phyloP scores from a whole-genome alignment of 176 grass and related monocot species.

The Zoysia pacifica region DNA sequence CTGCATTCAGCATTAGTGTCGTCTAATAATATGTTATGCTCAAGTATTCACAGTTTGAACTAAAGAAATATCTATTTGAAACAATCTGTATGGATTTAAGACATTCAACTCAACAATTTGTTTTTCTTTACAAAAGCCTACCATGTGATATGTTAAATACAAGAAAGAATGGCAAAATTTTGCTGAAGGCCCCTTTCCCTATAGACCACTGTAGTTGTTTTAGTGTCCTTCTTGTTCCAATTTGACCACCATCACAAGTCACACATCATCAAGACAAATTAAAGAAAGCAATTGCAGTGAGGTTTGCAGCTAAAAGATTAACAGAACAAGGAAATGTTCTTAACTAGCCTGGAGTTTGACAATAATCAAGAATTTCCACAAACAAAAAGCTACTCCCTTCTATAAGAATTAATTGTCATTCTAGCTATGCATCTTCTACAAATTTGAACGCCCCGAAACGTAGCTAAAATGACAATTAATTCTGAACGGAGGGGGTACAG shows the following conservation, averaged over 20 bases:
- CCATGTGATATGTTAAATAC: not conserved
- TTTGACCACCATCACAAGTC: not conserved
- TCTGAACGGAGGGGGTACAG: not conserved
- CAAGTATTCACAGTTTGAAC: not conserved
- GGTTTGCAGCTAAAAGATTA: not conserved
- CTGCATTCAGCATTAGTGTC: not conserved
- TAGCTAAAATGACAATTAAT: too few relatives aligned
- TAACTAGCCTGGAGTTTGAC: constrained; percentile 7
- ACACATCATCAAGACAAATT: not conserved
- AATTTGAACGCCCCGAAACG: too few relatives aligned
- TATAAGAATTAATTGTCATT: too few relatives aligned
- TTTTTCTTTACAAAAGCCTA: not conserved
- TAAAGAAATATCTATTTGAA: not conserved
- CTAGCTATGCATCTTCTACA: too few relatives aligned
- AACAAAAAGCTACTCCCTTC: not conserved
- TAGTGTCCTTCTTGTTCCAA: not conserved
- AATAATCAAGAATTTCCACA: not conserved
- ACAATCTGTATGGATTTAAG: not conserved
- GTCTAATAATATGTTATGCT: not conserved
- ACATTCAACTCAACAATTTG: not conserved
- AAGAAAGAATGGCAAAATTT: not conserved
- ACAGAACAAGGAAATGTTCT: not conserved
- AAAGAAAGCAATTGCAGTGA: constrained; percentile 5
- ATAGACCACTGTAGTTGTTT: constrained; percentile 5
- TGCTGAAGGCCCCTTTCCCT: not conserved